Base-by-base conservation (phyloP, 306 rosid species). In the Glycine tomentella region DNA sequence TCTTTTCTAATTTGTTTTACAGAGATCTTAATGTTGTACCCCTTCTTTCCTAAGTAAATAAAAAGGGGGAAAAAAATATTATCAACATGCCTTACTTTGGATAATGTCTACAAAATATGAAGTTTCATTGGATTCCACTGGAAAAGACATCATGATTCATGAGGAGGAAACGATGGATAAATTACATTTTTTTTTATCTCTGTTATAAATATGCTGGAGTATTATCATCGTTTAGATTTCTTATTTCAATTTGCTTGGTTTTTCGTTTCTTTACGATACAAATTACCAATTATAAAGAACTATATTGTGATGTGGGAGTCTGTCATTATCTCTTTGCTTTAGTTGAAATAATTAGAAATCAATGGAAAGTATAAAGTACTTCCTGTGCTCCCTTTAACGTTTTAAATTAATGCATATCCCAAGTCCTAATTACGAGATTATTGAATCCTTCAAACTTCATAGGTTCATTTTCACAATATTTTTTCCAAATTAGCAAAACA, bases 121-220 rank as follows among this genome's bases (percentile, higher is more conserved):
- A 69, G 81, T 79, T 85, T 72, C 88, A 84, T 85, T 82, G 92
- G 92, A 88, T 90, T 90, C 91, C 80, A 49, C 57, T 58, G 16
- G 44, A 63, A 48, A 75, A 65, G 48, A 64, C 70, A 63, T 13
- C 16, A 64, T 12, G 48, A 64, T 13, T 79, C 59, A 77, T 77
- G 71, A 61, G 70, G n/a, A n/a, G n/a, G 48, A 55, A 65, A 57
- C 45, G 5, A 13, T 40, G 61, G 50, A 63, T 63, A 53, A 67
- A 58, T 17, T 53, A 13, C n/a, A 9, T 44, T 55, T 42, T 5
- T 36, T 1, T 16, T 4, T 5, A 4, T 62, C 2, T 33, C 9
- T 62, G 15, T 5, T 9, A 9, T 10, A 10, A 9, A 75, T 45
- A 20, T 75, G 59, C 52, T 31, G 31, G 20, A 11, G 67, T 74